Evolutionary conservation across 2,329 filamentous ascomycete genomes (phyloP).

Genomic region (Fusarium fujikuroi): DNA sequence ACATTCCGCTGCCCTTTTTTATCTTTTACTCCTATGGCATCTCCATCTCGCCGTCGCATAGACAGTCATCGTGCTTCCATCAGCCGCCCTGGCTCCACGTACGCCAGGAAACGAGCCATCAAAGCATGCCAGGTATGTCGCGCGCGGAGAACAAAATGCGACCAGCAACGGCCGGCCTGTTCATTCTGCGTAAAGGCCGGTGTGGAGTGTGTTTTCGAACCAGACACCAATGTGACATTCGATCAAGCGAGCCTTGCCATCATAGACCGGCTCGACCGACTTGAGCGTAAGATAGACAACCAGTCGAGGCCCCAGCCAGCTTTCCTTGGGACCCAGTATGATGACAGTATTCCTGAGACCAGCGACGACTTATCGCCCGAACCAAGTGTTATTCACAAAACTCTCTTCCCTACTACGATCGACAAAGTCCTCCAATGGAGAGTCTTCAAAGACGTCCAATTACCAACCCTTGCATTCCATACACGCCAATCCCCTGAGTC

Average conservation of each 20-base stretch:
- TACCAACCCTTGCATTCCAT: background rate
- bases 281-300: background rate
- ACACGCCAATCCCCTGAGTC: background rate
- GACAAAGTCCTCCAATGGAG: background rate
- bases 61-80: background rate
- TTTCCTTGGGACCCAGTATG: background rate
- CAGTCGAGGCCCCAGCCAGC: background rate
- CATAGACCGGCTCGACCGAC: background rate
- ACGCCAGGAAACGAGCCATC: background rate
- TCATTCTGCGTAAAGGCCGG: background rate
- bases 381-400: background rate
- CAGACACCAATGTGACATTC: background rate
- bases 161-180: background rate
- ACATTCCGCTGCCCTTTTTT: background rate
- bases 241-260: background rate
- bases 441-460: background rate
- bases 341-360: background rate
- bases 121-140: background rate
- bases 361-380: background rate
- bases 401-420: background rate
- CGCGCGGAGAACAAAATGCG: background rate
- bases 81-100: background rate
- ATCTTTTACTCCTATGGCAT: background rate
- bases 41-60: background rate
- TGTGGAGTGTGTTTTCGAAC: background rate